Evolutionary conservation across 106 monocot genomes (phyloP), one percentile per base, ranked within the genome.

Genomic region (Dendrobium nobile): DNA sequence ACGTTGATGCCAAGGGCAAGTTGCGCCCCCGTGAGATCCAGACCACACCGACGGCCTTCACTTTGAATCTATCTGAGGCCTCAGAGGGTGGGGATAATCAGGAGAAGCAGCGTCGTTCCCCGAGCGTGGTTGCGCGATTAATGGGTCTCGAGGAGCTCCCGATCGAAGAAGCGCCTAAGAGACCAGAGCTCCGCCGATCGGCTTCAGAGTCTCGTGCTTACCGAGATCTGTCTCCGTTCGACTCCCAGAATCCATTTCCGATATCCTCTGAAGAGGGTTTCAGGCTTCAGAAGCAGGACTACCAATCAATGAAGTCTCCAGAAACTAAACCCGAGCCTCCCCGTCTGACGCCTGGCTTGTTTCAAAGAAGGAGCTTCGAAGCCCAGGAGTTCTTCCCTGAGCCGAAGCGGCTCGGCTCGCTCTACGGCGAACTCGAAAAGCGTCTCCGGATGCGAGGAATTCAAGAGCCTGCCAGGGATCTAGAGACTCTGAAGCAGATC

Each of bases 71-170:
- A 13, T 40, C 74, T 31, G 77, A 59, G 20, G 20, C 31, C 31
- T 28, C 85, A 9, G 89, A 78, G 4, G 84, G 72, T 3, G 77
- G 19, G 4, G 88, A 82, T n/a, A 80, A 77, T 2, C 42, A 78
- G 24, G 88, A 87, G 59, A 73, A 64, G 81, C 89, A 68, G 59
- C 87, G 90, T 48, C 84, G 92, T 26, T 92, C 97, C 0, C 97
- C 97, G 13, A 98, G 97, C 81, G 94, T 98, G 11, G 92, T 94
- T 16, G 97, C 91, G 15, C 78, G 90, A 79, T 87, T 98, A 10
- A 98, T 98, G 97, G 97, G 97, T 4, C 89, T 98, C 37, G 95
- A 99, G 9, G 81, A 77, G 7, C 88, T 99, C 20, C 91, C 96
- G 13, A 82, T 27, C 18, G 86, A 44, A 5, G 79, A 78, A 3